Conservation (phyloP, 192 early-diverging fungal species). For the Coemansia sp. region DNA sequence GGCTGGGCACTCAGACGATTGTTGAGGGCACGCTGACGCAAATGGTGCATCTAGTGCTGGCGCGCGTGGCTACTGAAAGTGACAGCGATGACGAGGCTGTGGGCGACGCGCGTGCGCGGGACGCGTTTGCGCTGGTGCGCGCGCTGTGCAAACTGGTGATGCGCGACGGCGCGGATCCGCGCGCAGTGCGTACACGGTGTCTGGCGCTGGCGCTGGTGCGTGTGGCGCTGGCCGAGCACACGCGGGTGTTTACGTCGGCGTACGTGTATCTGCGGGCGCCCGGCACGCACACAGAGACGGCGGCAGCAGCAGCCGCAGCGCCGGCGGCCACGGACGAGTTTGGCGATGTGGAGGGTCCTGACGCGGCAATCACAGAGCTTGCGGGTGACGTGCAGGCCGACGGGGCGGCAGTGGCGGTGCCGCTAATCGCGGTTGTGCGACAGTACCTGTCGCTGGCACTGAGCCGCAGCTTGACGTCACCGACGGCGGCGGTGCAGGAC, state of each 20-base stretch:
- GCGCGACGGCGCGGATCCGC: slow-evolving; percentile 76
- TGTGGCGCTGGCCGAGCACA: slow-evolving; percentile 69
- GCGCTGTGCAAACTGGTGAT: slow-evolving; percentile 86
- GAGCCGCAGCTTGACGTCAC: slow-evolving; percentile 75
- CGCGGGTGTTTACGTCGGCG: slow-evolving; percentile 67
- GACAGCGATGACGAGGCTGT: slow-evolving; percentile 15
- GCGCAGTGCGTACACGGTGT: slow-evolving; percentile 80
- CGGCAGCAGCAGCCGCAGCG: neutral
- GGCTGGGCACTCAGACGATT: slow-evolving; percentile 73
- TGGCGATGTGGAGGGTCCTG: slow-evolving; percentile 38
- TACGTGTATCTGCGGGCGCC: slow-evolving; percentile 38
- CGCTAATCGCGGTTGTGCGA: slow-evolving; percentile 80
- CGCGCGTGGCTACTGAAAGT: slow-evolving; percentile 52
- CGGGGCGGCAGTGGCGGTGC: slow-evolving; percentile 36
- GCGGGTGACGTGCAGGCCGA: neutral
- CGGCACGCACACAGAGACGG: neutral
- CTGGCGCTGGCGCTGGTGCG: slow-evolving; percentile 78
- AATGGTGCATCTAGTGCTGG: slow-evolving; percentile 80
- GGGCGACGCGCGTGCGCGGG: slow-evolving; percentile 51
- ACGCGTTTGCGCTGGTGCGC: slow-evolving; percentile 81
- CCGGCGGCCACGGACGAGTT: slow-evolving; percentile 35
- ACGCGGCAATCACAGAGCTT: slow-evolving; percentile 25
- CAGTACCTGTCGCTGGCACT: slow-evolving; percentile 81
- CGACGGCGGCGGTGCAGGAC: slow-evolving; percentile 73
- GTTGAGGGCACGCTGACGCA: slow-evolving; percentile 86